Conservation (phyloP, 108 stramenopile genomes). For the Asterionellopsis glacialis region DNA sequence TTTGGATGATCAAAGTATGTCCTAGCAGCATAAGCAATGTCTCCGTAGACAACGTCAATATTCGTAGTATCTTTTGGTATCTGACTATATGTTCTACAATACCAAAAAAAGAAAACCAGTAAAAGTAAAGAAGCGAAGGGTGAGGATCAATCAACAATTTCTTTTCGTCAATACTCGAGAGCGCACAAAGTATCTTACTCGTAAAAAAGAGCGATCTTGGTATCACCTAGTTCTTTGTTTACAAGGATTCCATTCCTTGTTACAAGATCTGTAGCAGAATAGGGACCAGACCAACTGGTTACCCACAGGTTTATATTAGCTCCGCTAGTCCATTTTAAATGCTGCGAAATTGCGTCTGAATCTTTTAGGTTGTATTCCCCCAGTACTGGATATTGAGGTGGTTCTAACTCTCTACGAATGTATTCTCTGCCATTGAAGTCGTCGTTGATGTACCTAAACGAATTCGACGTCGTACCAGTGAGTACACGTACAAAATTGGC, state of each 20-base stretch:
- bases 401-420: slow-evolving; percentile 21
- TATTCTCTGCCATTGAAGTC: slow-evolving; percentile 14
- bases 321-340: slow-evolving; percentile 39
- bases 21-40: background rate
- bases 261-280: slow-evolving; percentile 11
- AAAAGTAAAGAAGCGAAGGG: too few species aligned
- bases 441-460: slow-evolving; percentile 1
- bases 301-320: slow-evolving; percentile 45
- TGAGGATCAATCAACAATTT: too few species aligned
- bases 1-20: background rate
- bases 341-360: slow-evolving; percentile 28
- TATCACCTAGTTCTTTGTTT: slow-evolving; percentile 2
- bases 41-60: background rate
- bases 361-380: slow-evolving; percentile 34
- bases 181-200: too few species aligned
- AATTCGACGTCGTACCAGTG: slow-evolving; percentile 23
- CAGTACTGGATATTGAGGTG: slow-evolving; percentile 21
- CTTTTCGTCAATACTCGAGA: too few species aligned
- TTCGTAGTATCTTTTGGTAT: background rate
- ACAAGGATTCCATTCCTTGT: slow-evolving; percentile 15
- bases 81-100: too few species aligned
- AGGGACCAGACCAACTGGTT: slow-evolving; percentile 39
- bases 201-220: slow-evolving; percentile 17
- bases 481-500: too few species aligned
- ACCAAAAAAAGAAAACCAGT: too few species aligned